A percentile compares a stretch with the other conserved stretches of the same genome.
Conservation (phyloP, 2,329 filamentous ascomycete genomes). For the Conoideocrella luteorostrata region DNA sequence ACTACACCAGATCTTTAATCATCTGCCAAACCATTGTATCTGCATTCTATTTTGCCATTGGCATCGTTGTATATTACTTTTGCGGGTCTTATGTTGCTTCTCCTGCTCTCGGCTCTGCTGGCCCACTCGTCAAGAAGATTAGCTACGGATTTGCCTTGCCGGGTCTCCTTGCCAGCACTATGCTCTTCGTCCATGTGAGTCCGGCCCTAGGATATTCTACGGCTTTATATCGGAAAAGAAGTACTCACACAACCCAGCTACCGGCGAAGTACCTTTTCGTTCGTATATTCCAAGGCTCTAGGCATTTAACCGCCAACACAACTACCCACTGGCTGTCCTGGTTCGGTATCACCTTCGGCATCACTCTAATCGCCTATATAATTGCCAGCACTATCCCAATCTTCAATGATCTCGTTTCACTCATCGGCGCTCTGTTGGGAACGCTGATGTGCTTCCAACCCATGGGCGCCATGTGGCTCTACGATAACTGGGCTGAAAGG, state of each 20-base stretch:
- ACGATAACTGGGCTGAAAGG: slow-evolving; percentile 18
- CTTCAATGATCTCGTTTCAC: slow-evolving; percentile 26
- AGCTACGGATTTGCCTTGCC: slow-evolving; percentile 33
- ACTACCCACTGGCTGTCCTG: slow-evolving; percentile 22
- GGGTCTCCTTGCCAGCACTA: slow-evolving; percentile 21
- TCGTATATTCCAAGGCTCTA: slow-evolving; percentile 22
- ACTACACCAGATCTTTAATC: slow-evolving; percentile 21
- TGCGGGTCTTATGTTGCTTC: slow-evolving; percentile 40
- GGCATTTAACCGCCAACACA: slow-evolving; percentile 21
- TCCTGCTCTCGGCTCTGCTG: slow-evolving; percentile 40
- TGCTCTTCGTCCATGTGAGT: slow-evolving; percentile 22
- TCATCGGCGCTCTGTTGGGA: slow-evolving; percentile 22
- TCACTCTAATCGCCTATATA: slow-evolving; percentile 16
- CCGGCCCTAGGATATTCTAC: no score
- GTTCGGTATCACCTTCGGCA: slow-evolving; percentile 17
- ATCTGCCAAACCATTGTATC: slow-evolving; percentile 21
- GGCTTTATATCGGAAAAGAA: no score
- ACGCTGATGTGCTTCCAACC: slow-evolving; percentile 23
- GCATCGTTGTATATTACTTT: slow-evolving; percentile 37
- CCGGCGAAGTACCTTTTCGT: slow-evolving; percentile 23
- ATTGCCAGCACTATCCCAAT: slow-evolving; percentile 15
- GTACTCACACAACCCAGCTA: neutral
- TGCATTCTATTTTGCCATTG: slow-evolving; percentile 26
- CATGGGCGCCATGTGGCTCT: slow-evolving; percentile 22
- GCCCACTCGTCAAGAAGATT: slow-evolving; percentile 33